These are phyloP conservation scores for Kwoniella dejecticola DNA, from an alignment of 768 basidiomycete species.

Conservation along the genomic window DNA sequence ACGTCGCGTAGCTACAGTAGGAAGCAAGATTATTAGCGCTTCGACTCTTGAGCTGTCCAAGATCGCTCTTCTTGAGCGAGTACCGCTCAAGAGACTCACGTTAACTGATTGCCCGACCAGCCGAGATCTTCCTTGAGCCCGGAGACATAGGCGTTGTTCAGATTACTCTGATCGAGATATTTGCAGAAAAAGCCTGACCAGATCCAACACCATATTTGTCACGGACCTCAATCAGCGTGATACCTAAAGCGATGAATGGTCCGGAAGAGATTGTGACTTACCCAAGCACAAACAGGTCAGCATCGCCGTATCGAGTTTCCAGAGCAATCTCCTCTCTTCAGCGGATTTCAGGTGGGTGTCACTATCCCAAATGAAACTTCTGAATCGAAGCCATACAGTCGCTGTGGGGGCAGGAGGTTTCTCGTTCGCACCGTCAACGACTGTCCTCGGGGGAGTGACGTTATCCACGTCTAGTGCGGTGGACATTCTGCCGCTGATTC, in stretches of 20 bases:
- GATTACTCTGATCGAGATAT: constrained; percentile 3
- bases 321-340: background rate
- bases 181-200: constrained; percentile 3
- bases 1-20: constrained; percentile 4
- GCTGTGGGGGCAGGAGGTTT: background rate
- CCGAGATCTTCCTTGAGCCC: constrained; percentile 20
- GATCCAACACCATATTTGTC: background rate
- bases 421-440: background rate
- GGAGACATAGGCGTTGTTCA: constrained; percentile 13
- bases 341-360: constrained; percentile 1
- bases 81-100: background rate
- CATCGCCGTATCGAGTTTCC: constrained; percentile 1
- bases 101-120: constrained; percentile 15
- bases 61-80: background rate
- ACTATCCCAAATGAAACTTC: constrained; percentile 16
- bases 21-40: no score
- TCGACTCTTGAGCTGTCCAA: no score
- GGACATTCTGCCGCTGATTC: background rate
- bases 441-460: background rate
- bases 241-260: no score
- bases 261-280: no score
- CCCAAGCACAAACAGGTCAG: background rate
- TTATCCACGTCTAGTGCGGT: constrained; percentile 7
- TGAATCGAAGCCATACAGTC: constrained; percentile 5
- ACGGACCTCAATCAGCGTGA: no score